phyloP scores from a whole-genome alignment of 768 basidiomycete genomes.

The Candolleomyces efflorescens region DNA sequence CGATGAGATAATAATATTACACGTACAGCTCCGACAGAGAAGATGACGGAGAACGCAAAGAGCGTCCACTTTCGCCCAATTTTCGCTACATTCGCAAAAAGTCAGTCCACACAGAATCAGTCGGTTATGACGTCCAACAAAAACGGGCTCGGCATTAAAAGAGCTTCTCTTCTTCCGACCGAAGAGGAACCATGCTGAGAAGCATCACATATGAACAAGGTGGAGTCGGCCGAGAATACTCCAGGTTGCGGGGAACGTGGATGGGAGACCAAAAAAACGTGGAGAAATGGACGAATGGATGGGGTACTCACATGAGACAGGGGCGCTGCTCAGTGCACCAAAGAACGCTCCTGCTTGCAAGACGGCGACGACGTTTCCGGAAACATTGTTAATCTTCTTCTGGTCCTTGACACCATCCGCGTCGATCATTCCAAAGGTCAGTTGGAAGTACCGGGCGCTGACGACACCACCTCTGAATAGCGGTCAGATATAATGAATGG shows the following conservation, averaged over 20 bases:
- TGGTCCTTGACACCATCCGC: constrained; percentile 36
- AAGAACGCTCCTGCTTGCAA: constrained; percentile 88
- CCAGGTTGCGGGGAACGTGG: neutral
- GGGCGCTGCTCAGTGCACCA: constrained; percentile 72
- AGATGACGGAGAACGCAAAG: constrained; percentile 56
- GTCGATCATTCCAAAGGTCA: constrained; percentile 56
- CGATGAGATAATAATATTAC: neutral
- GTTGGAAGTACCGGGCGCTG: constrained; percentile 52
- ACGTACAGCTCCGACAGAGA: constrained; percentile 67
- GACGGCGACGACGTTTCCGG: constrained; percentile 82
- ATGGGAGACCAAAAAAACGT: neutral
- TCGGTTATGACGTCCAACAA: neutral
- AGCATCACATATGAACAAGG: neutral
- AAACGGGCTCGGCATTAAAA: neutral
- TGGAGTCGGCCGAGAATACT: neutral
- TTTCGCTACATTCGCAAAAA: constrained; percentile 34
- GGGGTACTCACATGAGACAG: constrained; percentile 58
- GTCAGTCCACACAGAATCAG: neutral
- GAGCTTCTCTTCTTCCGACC: neutral
- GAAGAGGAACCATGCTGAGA: neutral
- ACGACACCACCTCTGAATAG: constrained; percentile 58
- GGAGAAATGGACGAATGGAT: neutral
- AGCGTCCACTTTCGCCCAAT: constrained; percentile 68
- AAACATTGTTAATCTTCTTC: constrained; percentile 45
- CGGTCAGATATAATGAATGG: neutral